A percentile compares a stretch with the other conserved stretches of the same genome.
Conservation (phyloP, 306 rosid genomes). For the Begonia fuchsioides region DNA sequence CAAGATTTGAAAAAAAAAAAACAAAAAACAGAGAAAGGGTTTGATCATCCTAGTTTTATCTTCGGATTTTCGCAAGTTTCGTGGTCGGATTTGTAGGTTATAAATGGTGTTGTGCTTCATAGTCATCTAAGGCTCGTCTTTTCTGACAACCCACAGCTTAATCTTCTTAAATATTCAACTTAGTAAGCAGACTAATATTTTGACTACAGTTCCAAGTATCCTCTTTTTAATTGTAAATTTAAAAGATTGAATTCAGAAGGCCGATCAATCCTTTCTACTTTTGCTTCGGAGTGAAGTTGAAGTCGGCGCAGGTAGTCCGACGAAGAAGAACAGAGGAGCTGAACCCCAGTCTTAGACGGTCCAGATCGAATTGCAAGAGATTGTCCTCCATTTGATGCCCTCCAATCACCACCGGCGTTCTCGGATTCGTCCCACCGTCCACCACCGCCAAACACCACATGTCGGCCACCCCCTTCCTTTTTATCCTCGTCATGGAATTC, state of each 20-base stretch:
- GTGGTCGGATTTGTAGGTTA: too few relatives aligned
- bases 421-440: slow-evolving; percentile 7
- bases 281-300: slow-evolving; percentile 29
- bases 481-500: slow-evolving; percentile 50
- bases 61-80: too few relatives aligned
- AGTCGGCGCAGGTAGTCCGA: slow-evolving; percentile 28
- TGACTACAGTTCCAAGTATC: too few relatives aligned
- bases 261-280: background rate
- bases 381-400: slow-evolving; percentile 46
- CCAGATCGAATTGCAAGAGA: slow-evolving; percentile 35
- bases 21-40: too few relatives aligned
- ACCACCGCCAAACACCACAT: slow-evolving; percentile 14
- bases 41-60: too few relatives aligned
- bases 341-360: slow-evolving; percentile 33
- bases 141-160: too few relatives aligned
- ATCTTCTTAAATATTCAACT: too few relatives aligned
- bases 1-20: background rate
- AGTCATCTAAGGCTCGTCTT: too few relatives aligned
- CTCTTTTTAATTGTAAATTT: too few relatives aligned
- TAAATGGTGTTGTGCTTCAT: too few relatives aligned
- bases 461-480: slow-evolving; percentile 10
- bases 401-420: slow-evolving; percentile 41
- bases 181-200: too few relatives aligned
- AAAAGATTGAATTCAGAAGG: too few relatives aligned
- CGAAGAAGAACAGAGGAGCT: slow-evolving; percentile 25